Percentiles rank a stretch among this genome's conserved stretches.
phyloP scores from a whole-genome alignment of 2,329 filamentous ascomycete species.

The Penicillium concentricum region DNA sequence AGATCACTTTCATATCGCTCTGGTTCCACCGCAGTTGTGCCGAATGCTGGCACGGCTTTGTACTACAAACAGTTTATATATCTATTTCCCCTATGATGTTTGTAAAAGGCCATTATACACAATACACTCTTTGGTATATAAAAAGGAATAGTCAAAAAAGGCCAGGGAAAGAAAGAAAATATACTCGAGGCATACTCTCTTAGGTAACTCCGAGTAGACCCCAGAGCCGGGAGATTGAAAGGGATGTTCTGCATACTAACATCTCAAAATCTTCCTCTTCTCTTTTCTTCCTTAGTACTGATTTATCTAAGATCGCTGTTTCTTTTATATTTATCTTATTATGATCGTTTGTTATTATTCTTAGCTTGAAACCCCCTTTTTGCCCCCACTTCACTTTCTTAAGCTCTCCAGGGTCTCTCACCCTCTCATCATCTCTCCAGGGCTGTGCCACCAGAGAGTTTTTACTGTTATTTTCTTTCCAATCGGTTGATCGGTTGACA shows the following conservation, averaged over 20 bases:
- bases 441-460: not conserved
- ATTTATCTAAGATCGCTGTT: not conserved
- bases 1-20: not conserved
- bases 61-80: not conserved
- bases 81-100: not conserved
- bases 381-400: conserved; percentile 1
- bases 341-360: not conserved
- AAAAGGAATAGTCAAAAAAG: no score
- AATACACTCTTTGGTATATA: not conserved
- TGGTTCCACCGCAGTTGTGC: conserved; percentile 3
- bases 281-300: not conserved
- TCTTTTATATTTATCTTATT: not conserved
- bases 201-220: not conserved
- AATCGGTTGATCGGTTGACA: conserved; percentile 15
- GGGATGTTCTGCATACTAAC: conserved; percentile 5
- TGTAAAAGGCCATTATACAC: not conserved
- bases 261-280: not conserved
- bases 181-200: not conserved
- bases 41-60: conserved; percentile 2
- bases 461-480: not conserved
- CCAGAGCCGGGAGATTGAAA: not conserved
- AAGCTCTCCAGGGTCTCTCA: not conserved
- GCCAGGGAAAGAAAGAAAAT: not conserved
- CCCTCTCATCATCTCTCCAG: not conserved
- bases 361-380: conserved; percentile 4